Evolutionary conservation across 2,329 filamentous ascomycete species (phyloP).

Genomic region (Botrytis porri): DNA sequence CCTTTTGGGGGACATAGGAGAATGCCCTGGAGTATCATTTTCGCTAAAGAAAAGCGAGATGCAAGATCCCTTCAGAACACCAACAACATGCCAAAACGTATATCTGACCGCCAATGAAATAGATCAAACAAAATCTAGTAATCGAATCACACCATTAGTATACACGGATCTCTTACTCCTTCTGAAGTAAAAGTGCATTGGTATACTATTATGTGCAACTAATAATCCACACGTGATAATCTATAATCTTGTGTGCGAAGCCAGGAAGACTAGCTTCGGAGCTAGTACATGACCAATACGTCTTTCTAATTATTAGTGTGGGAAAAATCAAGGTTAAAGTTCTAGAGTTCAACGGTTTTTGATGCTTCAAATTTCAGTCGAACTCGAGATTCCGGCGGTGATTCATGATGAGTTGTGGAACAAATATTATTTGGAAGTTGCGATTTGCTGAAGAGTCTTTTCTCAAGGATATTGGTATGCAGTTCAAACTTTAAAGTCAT

Average conservation of each 20-base stretch:
- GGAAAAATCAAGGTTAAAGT: rapidly evolving
- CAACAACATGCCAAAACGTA: neutral
- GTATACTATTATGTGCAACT: neutral
- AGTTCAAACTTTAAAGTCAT: neutral
- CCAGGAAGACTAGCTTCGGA: neutral
- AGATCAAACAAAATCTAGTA: neutral
- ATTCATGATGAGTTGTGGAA: neutral
- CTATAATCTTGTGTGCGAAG: neutral
- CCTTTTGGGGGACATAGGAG: neutral
- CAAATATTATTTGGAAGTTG: neutral
- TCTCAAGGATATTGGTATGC: neutral
- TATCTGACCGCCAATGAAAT: neutral
- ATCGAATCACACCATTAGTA: neutral
- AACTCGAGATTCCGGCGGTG: neutral
- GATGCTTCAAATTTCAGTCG: neutral
- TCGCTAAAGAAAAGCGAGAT: neutral
- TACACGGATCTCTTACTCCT: neutral
- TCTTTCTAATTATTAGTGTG: neutral
- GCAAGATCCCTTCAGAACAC: neutral
- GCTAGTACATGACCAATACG: neutral
- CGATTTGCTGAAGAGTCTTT: neutral
- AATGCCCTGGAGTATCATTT: neutral
- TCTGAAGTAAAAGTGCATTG: rapidly evolving
- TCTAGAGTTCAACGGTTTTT: neutral
- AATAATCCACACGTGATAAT: too few species aligned